A percentile compares a stretch with the other conserved stretches of the same genome.
phyloP scores from a whole-genome alignment of 768 basidiomycete genomes.

The Roridomyces roridus region DNA sequence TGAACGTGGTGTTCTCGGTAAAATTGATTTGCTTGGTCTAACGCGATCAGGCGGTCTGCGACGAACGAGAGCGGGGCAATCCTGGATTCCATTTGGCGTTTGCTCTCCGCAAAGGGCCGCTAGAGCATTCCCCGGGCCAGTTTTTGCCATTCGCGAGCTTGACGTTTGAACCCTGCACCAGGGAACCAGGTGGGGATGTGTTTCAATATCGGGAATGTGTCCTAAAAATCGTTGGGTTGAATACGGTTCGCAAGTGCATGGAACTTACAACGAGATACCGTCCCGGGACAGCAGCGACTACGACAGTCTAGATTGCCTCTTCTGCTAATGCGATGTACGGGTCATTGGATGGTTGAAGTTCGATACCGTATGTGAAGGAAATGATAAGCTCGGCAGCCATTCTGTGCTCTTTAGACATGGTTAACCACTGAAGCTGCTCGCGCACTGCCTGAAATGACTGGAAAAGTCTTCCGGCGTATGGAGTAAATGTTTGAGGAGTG shows the following conservation, averaged over 20 bases:
- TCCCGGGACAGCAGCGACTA: constrained; percentile 32
- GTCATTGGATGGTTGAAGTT: constrained; percentile 27
- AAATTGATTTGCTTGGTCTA: constrained; percentile 10
- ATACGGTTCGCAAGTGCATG: too few relatives aligned
- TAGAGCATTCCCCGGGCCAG: constrained; percentile 41
- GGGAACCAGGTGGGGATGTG: constrained; percentile 46
- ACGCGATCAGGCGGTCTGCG: background rate
- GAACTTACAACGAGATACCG: constrained; percentile 36
- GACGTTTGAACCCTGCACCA: constrained; percentile 49
- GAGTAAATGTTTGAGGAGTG: too few relatives aligned
- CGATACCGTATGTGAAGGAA: constrained; percentile 29
- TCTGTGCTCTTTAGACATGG: background rate
- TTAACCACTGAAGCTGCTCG: too few relatives aligned
- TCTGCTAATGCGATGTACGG: constrained; percentile 27
- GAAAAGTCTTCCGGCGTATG: too few relatives aligned
- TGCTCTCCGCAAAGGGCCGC: constrained; percentile 41
- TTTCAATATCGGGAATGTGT: constrained; percentile 20
- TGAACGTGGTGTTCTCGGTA: background rate
- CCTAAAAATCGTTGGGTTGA: background rate
- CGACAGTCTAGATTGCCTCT: constrained; percentile 31
- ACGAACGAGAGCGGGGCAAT: constrained; percentile 1
- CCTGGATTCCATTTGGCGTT: constrained; percentile 28
- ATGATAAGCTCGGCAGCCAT: constrained; percentile 21
- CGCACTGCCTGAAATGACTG: too few relatives aligned
- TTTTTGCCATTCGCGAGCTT: constrained; percentile 39